Percentiles rank a stretch among this genome's conserved stretches.
Conservation (phyloP, 768 basidiomycete genomes). For the Naganishia randhawae region DNA sequence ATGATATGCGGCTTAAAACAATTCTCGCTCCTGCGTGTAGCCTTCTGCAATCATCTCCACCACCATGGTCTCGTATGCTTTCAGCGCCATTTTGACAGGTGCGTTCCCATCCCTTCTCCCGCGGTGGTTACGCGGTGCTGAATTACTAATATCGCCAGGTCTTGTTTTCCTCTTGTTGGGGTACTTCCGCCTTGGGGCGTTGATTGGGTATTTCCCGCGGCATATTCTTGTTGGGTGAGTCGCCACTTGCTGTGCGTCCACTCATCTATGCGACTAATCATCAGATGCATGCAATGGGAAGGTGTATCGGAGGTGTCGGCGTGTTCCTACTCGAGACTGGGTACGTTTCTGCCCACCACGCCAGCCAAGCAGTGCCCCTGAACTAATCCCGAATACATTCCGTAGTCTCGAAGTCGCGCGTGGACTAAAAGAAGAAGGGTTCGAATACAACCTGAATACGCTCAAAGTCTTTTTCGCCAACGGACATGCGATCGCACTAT, state of each 20-base stretch:
- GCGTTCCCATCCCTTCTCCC: slow-evolving; percentile 12
- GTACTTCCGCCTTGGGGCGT: slow-evolving; percentile 69
- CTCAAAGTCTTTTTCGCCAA: slow-evolving; percentile 67
- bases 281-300: too few relatives aligned
- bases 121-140: not conserved
- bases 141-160: slow-evolving; percentile 51
- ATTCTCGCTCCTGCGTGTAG: slow-evolving; percentile 27
- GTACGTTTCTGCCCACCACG: slow-evolving; percentile 51
- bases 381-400: not conserved
- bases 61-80: slow-evolving; percentile 79
- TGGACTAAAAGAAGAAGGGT: slow-evolving; percentile 69
- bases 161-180: slow-evolving; percentile 83
- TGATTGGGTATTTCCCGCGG: slow-evolving; percentile 93
- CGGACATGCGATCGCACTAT: slow-evolving; percentile 63
- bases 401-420: slow-evolving; percentile 72
- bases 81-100: slow-evolving; percentile 86
- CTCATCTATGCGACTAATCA: too few relatives aligned
- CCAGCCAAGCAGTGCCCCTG: not conserved
- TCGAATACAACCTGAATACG: slow-evolving; percentile 64
- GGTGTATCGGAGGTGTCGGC: slow-evolving; percentile 86
- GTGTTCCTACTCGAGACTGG: slow-evolving; percentile 87
- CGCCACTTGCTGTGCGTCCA: slow-evolving; percentile 37
- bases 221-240: slow-evolving; percentile 90
- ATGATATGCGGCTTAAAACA: not conserved
- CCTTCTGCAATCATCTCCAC: slow-evolving; percentile 76